phyloP scores from a whole-genome alignment of 306 rosid genomes.

The Casuarina glauca region DNA sequence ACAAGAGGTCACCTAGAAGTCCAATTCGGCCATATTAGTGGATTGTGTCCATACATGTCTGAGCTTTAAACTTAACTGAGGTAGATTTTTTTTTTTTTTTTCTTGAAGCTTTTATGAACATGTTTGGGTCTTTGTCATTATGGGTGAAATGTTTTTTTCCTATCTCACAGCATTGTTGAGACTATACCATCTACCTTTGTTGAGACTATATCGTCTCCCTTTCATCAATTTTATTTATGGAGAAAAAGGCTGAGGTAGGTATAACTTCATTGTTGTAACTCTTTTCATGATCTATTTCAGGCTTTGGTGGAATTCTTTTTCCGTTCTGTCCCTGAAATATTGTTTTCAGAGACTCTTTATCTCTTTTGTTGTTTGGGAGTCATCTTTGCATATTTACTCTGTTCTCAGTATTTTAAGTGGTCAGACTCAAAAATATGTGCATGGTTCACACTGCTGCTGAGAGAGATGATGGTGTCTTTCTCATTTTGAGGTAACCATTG shows the following conservation, averaged over 20 bases:
- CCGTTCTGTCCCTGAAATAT: conserved; percentile 46
- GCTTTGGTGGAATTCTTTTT: conserved; percentile 38
- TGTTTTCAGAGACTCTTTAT: conserved; percentile 42
- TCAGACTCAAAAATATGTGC: conserved; percentile 58
- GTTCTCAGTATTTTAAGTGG: conserved; percentile 45
- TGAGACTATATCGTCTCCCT: conserved; percentile 84
- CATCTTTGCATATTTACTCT: conserved; percentile 36
- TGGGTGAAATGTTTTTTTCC: conserved; percentile 71
- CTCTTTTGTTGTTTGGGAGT: conserved; percentile 37
- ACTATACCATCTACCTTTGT: conserved; percentile 80
- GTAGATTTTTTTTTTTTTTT: conserved; percentile 64
- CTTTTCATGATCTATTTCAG: conserved; percentile 37
- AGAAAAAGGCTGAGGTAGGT: conserved; percentile 97
- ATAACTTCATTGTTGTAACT: conserved; percentile 54
- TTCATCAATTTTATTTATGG: conserved; percentile 75
- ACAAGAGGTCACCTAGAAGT: conserved; percentile 80
- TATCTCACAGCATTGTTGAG: conserved; percentile 92
- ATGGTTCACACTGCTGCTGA: conserved; percentile 73
- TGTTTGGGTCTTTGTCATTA: conserved; percentile 66
- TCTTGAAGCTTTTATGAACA: conserved; percentile 64
- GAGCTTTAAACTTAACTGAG: conserved; percentile 81
- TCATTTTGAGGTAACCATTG: conserved; percentile 81
- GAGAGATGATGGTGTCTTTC: conserved; percentile 60
- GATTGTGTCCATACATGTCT: conserved; percentile 70
- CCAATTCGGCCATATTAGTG: conserved; percentile 65